Conservation (phyloP, 2,329 filamentous ascomycete genomes). For the Laburnicola sp. region DNA sequence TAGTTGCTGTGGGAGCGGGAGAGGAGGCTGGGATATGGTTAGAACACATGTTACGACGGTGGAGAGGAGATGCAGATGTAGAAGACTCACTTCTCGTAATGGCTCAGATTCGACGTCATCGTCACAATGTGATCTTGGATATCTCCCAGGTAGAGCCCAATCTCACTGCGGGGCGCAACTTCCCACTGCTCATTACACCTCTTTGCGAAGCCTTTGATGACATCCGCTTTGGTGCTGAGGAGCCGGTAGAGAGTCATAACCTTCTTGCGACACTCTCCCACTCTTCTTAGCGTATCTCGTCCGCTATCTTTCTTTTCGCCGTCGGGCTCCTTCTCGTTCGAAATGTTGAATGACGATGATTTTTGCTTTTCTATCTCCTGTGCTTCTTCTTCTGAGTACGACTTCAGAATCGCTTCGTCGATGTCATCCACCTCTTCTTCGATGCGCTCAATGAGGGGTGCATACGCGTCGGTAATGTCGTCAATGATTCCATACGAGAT, state of each 20-base stretch:
- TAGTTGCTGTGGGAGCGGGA: conserved; percentile 94
- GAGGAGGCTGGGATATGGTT: conserved; percentile 65
- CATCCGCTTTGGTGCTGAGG: conserved; percentile 95
- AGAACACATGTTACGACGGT: conserved; percentile 7
- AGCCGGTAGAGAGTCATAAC: conserved; percentile 95
- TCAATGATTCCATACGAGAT: conserved; percentile 98
- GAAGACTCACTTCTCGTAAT: conserved; percentile 84
- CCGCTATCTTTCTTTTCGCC: conserved; percentile 55
- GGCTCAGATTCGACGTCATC: conserved; percentile 93
- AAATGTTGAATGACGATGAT: conserved; percentile 32
- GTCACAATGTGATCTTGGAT: conserved; percentile 99
- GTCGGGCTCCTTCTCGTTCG: conserved; percentile 38
- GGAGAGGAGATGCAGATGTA: too few species aligned
- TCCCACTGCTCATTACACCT: conserved; percentile 98
- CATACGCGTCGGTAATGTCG: conserved; percentile 96
- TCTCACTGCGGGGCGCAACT: conserved; percentile 90
- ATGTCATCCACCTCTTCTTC: conserved; percentile 98
- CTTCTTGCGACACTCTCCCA: conserved; percentile 93
- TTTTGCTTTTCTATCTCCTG: conserved; percentile 36
- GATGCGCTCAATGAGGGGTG: conserved; percentile 86
- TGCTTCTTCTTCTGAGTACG: conserved; percentile 67
- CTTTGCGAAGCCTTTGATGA: conserved; percentile 99
- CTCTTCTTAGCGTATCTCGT: conserved; percentile 85
- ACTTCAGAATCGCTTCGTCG: conserved; percentile 82
- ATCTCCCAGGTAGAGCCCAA: conserved; percentile 95